Percentiles rank a stretch among this genome's conserved stretches.
Conservation (phyloP, 371 early-diverging fungal genomes). For the Mucor indicus region DNA sequence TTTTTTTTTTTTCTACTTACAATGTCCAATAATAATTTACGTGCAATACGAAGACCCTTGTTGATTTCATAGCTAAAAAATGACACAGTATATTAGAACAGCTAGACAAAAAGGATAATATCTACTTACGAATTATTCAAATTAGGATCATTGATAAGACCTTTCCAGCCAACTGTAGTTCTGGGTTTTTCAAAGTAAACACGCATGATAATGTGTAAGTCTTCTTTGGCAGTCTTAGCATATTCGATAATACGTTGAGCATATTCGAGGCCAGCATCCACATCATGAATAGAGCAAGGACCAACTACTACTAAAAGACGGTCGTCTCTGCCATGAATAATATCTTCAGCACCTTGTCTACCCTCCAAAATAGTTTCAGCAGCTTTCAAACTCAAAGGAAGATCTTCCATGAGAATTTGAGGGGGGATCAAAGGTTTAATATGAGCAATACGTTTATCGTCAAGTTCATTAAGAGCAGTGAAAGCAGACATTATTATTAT, state of each 20-base stretch:
- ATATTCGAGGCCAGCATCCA: not conserved
- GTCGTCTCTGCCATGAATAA: conserved; percentile 71
- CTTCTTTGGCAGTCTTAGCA: not conserved
- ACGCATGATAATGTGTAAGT: conserved; percentile 82
- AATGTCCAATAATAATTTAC: conserved; percentile 48
- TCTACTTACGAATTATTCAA: conserved; percentile 51
- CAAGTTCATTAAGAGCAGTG: conserved; percentile 71
- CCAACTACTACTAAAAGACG: conserved; percentile 87
- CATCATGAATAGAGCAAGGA: conserved; percentile 89
- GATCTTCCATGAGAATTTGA: conserved; percentile 89
- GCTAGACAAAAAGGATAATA: not conserved
- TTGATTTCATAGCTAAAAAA: conserved; percentile 78
- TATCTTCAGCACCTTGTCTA: conserved; percentile 57
- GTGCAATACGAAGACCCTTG: conserved; percentile 83
- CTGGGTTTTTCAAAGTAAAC: conserved; percentile 95
- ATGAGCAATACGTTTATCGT: conserved; percentile 84
- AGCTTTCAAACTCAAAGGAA: conserved; percentile 60
- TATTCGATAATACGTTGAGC: not conserved
- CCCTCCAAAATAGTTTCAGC: conserved; percentile 45
- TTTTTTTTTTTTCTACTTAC: conserved; percentile 30
- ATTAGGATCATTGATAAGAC: conserved; percentile 78
- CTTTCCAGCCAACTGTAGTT: conserved; percentile 95
- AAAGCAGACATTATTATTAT: conserved; percentile 2
- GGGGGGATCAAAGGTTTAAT: conserved; percentile 92
- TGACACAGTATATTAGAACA: no score